These are phyloP conservation scores for Leavenworthia alabamica DNA, from an alignment of 345 rosid genomes.

Conservation along the genomic window DNA sequence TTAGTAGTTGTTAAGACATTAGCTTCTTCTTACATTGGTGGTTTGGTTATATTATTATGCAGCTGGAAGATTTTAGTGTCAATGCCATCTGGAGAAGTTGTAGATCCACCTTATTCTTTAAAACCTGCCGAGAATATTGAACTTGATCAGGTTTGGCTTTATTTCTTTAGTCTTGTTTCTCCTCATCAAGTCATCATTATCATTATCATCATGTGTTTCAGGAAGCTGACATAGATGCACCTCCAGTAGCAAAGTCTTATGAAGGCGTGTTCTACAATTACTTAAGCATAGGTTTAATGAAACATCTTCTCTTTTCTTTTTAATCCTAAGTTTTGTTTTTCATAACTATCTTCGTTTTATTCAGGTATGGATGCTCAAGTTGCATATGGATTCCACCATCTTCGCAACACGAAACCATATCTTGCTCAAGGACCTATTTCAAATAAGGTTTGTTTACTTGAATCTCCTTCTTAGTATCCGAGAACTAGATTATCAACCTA, in stretches of 20 bases:
- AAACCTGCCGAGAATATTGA: conserved; percentile 48
- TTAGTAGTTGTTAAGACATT: no score
- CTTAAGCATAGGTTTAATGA: conserved; percentile 74
- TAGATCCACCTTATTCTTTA: conserved; percentile 75
- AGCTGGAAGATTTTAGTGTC: conserved; percentile 79
- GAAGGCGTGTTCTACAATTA: conserved; percentile 95
- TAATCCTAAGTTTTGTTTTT: no score
- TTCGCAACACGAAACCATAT: conserved; percentile 88
- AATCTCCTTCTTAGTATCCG: background rate
- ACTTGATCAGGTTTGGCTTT: conserved; percentile 56
- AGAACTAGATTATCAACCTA: no score
- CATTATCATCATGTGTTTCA: no score
- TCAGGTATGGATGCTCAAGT: conserved; percentile 99
- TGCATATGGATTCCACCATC: conserved; percentile 92
- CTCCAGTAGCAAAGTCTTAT: conserved; percentile 49
- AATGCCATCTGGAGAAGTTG: conserved; percentile 64
- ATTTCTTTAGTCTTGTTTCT: no score
- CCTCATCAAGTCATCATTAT: background rate
- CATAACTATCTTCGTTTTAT: background rate
- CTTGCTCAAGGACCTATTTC: conserved; percentile 96
- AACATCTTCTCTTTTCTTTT: background rate
- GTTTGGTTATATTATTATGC: conserved; percentile 13
- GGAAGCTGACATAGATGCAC: conserved; percentile 45
- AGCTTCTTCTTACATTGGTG: no score
- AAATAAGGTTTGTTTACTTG: conserved; percentile 75